These are phyloP conservation scores for Plicaturopsis crispa DNA, from an alignment of 768 basidiomycete genomes.

Conservation along the genomic window DNA sequence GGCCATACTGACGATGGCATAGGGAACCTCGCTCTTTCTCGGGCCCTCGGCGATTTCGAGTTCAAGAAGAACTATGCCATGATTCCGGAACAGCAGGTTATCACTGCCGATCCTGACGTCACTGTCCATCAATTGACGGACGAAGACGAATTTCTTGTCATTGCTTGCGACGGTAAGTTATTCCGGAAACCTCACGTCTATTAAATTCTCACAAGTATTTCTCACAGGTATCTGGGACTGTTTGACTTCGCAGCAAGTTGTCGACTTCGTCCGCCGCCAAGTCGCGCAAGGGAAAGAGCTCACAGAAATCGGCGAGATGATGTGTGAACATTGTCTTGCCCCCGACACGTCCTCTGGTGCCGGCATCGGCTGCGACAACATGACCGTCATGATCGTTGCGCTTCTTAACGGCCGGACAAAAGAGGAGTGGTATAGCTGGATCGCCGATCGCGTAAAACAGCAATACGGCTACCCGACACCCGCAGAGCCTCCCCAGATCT, in stretches of 20 bases:
- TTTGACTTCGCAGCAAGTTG: conserved; percentile 83
- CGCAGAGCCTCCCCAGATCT: conserved; percentile 65
- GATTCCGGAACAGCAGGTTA: conserved; percentile 83
- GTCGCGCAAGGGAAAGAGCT: conserved; percentile 76
- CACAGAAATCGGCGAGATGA: conserved; percentile 77
- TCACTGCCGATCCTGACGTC: conserved; percentile 92
- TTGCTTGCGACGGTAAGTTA: conserved; percentile 89
- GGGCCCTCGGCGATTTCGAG: conserved; percentile 96
- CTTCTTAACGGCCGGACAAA: conserved; percentile 81
- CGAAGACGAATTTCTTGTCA: conserved; percentile 94
- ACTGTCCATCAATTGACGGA: conserved; percentile 70
- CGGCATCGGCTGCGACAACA: conserved; percentile 98
- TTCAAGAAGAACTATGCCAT: conserved; percentile 92
- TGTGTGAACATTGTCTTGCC: conserved; percentile 91
- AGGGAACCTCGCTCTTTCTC: conserved; percentile 94
- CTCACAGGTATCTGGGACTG: conserved; percentile 97
- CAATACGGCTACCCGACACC: conserved; percentile 78
- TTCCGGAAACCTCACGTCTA: conserved; percentile 1
- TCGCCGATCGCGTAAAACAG: conserved; percentile 72
- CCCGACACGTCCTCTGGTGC: conserved; percentile 86
- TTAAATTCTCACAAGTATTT: conserved; percentile 6
- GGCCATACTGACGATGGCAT: conserved; percentile 2
- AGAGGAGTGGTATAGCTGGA: conserved; percentile 90
- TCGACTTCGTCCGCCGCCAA: conserved; percentile 81
- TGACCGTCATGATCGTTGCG: conserved; percentile 92